A percentile compares a stretch with the other conserved stretches of the same genome.
Evolutionary conservation across 352 stramenopile genomes (phyloP).

Genomic region (Thraustochytrium sp.): DNA sequence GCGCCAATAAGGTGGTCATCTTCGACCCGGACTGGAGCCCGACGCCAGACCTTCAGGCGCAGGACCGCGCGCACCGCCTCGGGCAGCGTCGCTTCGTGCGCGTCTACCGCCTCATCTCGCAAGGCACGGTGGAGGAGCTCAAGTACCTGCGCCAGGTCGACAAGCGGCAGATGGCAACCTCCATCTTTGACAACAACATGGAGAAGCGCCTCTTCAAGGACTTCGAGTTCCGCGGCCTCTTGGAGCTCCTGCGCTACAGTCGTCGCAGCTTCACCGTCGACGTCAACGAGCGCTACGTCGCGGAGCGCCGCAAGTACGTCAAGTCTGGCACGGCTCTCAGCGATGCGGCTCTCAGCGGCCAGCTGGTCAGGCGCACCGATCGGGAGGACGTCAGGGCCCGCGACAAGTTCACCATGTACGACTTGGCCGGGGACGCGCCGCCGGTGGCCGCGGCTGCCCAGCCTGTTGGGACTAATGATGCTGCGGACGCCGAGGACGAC

Average conservation of each 20-base stretch:
- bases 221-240: slow-evolving; percentile 7
- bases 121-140: slow-evolving; percentile 67
- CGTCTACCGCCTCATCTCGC: slow-evolving; percentile 60
- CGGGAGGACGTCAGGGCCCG: background rate
- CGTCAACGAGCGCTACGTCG: slow-evolving; percentile 24
- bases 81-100: slow-evolving; percentile 63
- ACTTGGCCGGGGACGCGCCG: too few relatives aligned
- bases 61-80: slow-evolving; percentile 63
- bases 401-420: slow-evolving; percentile 14
- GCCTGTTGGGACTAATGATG: too few relatives aligned
- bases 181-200: background rate
- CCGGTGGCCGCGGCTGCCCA: too few relatives aligned
- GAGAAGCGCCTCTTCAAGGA: slow-evolving; percentile 36
- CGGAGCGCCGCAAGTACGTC: slow-evolving; percentile 6
- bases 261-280: background rate
- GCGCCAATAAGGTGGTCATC: slow-evolving; percentile 53
- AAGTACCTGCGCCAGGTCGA: slow-evolving; percentile 57
- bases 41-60: slow-evolving; percentile 61
- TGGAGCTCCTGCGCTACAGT: slow-evolving; percentile 27
- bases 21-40: slow-evolving; percentile 65
- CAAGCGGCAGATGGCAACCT: slow-evolving; percentile 33
- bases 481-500: too few relatives aligned
- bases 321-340: background rate
- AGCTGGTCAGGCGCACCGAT: background rate
- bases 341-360: background rate